Evolutionary conservation across 1,139 yeast species (phyloP), one percentile per base, ranked within the genome.

Genomic region (Nakaseomyces uthaithaninus): DNA sequence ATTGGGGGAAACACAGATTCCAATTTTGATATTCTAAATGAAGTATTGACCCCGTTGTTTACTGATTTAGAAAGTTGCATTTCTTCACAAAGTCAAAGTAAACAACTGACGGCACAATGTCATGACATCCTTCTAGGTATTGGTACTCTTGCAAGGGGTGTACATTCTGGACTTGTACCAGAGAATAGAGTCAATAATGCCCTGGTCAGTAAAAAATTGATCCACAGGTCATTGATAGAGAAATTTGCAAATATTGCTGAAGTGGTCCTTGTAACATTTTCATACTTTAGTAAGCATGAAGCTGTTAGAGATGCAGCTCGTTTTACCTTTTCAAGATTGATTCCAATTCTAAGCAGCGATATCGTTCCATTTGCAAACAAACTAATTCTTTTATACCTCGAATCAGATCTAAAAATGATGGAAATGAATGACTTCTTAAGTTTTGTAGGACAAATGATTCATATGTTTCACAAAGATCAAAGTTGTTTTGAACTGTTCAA

Each of bases 41-140:
- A 71, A 26, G 67, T 89, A 11, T 70, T 91, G 46, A 80, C 75
- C 45, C 94, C 95, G n/a, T 67, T 91, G 27, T 91, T 85, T 56
- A 66, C 72, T 14, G 81, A 76, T 47, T 68, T 91, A 48, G 94
- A 89, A 59, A 66, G 66, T 17, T 77, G 84, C 51, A 76, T 80
- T 39, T 72, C 75, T 26, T 54, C 69, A 1, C 64, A 64, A 33
- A 57, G 67, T 15, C 70, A 69, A 43, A 67, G 66, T 25, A 64
- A 70, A 17, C 68, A 71, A 37, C 56, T 72, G 27, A 70, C 80
- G 3, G 63, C 84, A 37, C 93, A 86, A 57, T 80, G 87, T 2
- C 95, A 91, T 59, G 96, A 91, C 59, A 73, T 80, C 31, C 65
- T 93, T 37, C 76, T 85, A 77, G 91, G 96, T 0, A 75, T 91